A percentile compares a stretch with the other conserved stretches of the same genome.
Evolutionary conservation across 345 rosid species (phyloP).

Genomic region (Linum usitatissimum): DNA sequence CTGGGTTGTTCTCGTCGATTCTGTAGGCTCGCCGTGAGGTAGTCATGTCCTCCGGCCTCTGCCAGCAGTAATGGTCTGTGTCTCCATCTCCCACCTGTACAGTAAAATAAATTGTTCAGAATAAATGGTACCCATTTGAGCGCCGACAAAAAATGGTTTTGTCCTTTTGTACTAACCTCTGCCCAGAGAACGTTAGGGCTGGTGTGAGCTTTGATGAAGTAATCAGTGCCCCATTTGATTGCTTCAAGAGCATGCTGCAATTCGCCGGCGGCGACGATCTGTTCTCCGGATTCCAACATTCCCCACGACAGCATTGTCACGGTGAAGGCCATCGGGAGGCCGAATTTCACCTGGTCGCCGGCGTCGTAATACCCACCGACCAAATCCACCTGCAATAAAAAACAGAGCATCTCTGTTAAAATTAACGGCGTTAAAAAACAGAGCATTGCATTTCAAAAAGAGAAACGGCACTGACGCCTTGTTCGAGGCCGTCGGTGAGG

Average conservation of each 20-base stretch:
- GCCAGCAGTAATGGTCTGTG: conserved; percentile 93
- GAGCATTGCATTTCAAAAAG: neutral
- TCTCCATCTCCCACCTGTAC: conserved; percentile 77
- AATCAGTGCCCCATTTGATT: conserved; percentile 88
- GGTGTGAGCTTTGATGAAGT: conserved; percentile 81
- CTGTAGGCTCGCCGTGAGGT: conserved; percentile 58
- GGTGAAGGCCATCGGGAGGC: conserved; percentile 88
- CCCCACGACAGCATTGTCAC: conserved; percentile 83
- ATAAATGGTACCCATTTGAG: no score
- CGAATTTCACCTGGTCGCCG: conserved; percentile 85
- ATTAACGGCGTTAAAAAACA: neutral
- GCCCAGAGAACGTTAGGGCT: conserved; percentile 77
- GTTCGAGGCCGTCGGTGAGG: conserved; percentile 87
- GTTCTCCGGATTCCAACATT: conserved; percentile 55
- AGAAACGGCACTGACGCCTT: conserved; percentile 49
- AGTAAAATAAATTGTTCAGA: no score
- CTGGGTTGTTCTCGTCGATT: conserved; percentile 60
- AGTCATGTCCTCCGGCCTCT: conserved; percentile 96
- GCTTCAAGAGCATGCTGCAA: conserved; percentile 49
- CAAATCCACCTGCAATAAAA: conserved; percentile 52
- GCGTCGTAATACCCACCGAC: conserved; percentile 96
- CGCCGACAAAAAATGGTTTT: no score
- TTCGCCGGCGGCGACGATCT: conserved; percentile 50
- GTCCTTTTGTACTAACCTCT: conserved; percentile 29
- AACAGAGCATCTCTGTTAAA: neutral